These are phyloP conservation scores for Porphyrellus cyaneotinctus DNA, from an alignment of 768 basidiomycete genomes.

Conservation along the genomic window DNA sequence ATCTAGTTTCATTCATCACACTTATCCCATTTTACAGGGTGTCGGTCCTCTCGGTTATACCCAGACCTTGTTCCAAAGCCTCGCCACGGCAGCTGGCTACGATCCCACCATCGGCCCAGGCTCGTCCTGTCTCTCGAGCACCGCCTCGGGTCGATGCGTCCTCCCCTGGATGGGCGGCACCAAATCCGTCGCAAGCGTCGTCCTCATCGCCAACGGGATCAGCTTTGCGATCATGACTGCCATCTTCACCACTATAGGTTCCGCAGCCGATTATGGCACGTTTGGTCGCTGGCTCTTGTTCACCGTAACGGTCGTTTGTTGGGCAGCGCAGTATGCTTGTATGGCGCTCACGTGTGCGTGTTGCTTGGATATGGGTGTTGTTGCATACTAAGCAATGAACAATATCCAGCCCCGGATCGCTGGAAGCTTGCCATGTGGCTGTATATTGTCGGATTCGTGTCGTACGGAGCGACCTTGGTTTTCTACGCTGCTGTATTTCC, in stretches of 20 bases:
- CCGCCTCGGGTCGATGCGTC: slow-evolving; percentile 69
- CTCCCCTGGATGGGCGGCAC: slow-evolving; percentile 75
- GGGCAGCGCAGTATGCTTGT: slow-evolving; percentile 76
- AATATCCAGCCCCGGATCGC: slow-evolving; percentile 49
- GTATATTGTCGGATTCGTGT: slow-evolving; percentile 75
- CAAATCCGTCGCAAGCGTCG: slow-evolving; percentile 69
- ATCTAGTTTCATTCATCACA: neutral
- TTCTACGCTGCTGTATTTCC: slow-evolving; percentile 81
- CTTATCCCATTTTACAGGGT: slow-evolving; percentile 39
- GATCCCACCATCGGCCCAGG: slow-evolving; percentile 69
- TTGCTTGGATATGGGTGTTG: neutral
- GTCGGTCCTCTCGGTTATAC: slow-evolving; percentile 67
- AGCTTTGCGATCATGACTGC: slow-evolving; percentile 78
- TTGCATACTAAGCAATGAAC: neutral
- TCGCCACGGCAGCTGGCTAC: slow-evolving; percentile 68
- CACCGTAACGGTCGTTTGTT: slow-evolving; percentile 68
- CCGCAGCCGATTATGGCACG: slow-evolving; percentile 32
- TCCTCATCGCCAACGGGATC: slow-evolving; percentile 73
- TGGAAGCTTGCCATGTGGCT: slow-evolving; percentile 78
- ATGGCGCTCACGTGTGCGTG: slow-evolving; percentile 66
- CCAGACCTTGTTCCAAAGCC: slow-evolving; percentile 69
- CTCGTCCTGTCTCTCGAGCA: slow-evolving; percentile 55
- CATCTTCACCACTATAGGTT: slow-evolving; percentile 76
- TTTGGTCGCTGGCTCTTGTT: slow-evolving; percentile 81
- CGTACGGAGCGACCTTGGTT: slow-evolving; percentile 76